Percentiles rank a stretch among this genome's conserved stretches.
Conservation (phyloP, 768 basidiomycete genomes). For the Thelephora ganbajun region DNA sequence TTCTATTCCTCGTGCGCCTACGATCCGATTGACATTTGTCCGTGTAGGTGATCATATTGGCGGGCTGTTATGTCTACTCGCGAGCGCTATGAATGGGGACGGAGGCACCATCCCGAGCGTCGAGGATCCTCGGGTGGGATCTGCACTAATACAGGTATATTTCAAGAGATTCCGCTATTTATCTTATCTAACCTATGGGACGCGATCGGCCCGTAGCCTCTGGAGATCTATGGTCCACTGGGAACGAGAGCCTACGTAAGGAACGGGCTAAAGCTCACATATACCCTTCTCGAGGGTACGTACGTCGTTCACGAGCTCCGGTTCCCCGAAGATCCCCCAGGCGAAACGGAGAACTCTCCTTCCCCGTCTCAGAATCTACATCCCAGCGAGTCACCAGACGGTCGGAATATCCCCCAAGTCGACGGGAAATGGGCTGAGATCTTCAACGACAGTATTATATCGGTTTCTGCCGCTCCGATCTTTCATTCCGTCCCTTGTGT, state of each 20-base stretch:
- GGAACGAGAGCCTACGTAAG: constrained; percentile 77
- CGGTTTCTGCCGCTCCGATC: constrained; percentile 68
- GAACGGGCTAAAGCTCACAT: constrained; percentile 47
- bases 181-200: too few relatives aligned
- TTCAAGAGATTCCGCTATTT: not conserved
- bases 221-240: constrained; percentile 79
- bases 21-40: constrained; percentile 2
- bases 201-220: constrained; percentile 24
- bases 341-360: constrained; percentile 34
- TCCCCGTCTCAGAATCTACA: constrained; percentile 19
- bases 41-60: constrained; percentile 67
- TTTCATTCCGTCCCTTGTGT: constrained; percentile 70
- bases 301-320: constrained; percentile 81
- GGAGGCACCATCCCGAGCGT: constrained; percentile 45
- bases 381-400: constrained; percentile 38
- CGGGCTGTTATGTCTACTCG: constrained; percentile 56
- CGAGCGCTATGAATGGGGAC: constrained; percentile 58
- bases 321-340: constrained; percentile 40
- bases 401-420: constrained; percentile 46
- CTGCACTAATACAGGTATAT: constrained; percentile 5
- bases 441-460: constrained; percentile 38
- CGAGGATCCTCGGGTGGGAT: constrained; percentile 42
- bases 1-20: not conserved
- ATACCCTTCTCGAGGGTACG: constrained; percentile 47
- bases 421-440: constrained; percentile 57